Evolutionary conservation across 768 basidiomycete species (phyloP).

Genomic region (Epithele typhae): DNA sequence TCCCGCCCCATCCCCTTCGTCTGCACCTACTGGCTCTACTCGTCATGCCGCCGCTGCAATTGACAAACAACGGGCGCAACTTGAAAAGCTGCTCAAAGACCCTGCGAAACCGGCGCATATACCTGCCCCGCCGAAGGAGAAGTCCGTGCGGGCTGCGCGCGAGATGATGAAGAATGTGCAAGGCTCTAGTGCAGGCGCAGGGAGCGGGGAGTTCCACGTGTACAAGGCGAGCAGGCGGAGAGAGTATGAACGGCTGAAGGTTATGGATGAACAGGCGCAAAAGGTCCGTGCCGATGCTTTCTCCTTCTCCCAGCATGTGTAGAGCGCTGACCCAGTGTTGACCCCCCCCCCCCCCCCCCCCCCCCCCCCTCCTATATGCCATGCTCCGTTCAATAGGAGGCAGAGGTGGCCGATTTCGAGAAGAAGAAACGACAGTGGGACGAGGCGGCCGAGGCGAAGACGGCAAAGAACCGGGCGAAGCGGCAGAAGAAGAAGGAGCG

Average conservation of each 20-base stretch:
- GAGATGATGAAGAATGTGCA: conserved; percentile 99
- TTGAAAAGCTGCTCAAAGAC: conserved; percentile 87
- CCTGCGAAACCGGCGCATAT: conserved; percentile 79
- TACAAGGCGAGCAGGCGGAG: conserved; percentile 93
- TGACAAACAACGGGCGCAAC: conserved; percentile 57
- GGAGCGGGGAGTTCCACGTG: conserved; percentile 97
- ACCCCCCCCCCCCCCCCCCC: no score
- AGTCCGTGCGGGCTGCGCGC: conserved; percentile 71
- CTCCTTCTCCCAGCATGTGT: background rate
- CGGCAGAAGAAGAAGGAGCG: conserved; percentile 89
- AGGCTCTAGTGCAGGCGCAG: conserved; percentile 95
- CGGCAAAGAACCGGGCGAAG: conserved; percentile 92
- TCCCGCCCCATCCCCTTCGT: conserved; percentile 23
- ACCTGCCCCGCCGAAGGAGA: conserved; percentile 78
- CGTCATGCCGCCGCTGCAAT: conserved; percentile 48
- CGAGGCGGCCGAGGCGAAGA: conserved; percentile 76
- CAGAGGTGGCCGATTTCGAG: conserved; percentile 69
- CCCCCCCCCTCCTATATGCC: background rate
- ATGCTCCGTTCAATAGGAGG: conserved; percentile 47
- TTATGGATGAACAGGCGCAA: conserved; percentile 78
- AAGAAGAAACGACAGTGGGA: conserved; percentile 67
- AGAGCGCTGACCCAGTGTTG: background rate
- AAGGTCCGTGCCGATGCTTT: conserved; percentile 47
- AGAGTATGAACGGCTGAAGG: conserved; percentile 91
- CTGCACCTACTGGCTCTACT: conserved; percentile 11